Conservation (phyloP, 495 filamentous ascomycete species). For the Cercophora scortea region DNA sequence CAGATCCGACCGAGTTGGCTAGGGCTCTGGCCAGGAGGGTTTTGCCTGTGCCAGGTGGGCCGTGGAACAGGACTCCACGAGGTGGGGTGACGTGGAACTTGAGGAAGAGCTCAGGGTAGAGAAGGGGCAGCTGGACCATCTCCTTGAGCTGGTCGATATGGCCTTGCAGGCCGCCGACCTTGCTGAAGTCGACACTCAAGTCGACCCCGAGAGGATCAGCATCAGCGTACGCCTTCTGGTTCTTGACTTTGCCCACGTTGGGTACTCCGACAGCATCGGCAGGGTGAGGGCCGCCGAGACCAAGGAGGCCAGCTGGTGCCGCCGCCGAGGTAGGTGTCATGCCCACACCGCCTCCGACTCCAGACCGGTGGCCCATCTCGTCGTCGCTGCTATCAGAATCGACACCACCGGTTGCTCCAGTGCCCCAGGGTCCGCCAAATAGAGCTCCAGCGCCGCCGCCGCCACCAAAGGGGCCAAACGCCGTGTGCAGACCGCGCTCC, state of each 20-base stretch:
- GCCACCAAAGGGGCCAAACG: constrained; percentile 87
- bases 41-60: constrained; percentile 95
- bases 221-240: constrained; percentile 69
- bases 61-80: constrained; percentile 91
- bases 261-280: constrained; percentile 42
- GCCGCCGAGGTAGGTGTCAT: constrained; percentile 68
- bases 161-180: constrained; percentile 81
- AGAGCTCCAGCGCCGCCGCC: constrained; percentile 61
- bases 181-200: constrained; percentile 81
- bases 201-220: constrained; percentile 92
- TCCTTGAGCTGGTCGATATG: constrained; percentile 96
- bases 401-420: constrained; percentile 65
- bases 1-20: constrained; percentile 65
- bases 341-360: constrained; percentile 54
- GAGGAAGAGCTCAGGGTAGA: constrained; percentile 93
- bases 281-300: constrained; percentile 41
- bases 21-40: constrained; percentile 88
- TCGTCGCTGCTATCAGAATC: constrained; percentile 98
- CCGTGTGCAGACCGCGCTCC: constrained; percentile 75
- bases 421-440: constrained; percentile 69
- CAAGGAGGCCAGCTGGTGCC: constrained; percentile 34
- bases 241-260: constrained; percentile 84
- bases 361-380: constrained; percentile 57
- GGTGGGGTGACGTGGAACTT: constrained; percentile 89
- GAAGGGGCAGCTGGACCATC: constrained; percentile 88